A percentile compares a stretch with the other conserved stretches of the same genome.
Conservation (phyloP, 2,329 filamentous ascomycete genomes). For the Neonectria sp. region DNA sequence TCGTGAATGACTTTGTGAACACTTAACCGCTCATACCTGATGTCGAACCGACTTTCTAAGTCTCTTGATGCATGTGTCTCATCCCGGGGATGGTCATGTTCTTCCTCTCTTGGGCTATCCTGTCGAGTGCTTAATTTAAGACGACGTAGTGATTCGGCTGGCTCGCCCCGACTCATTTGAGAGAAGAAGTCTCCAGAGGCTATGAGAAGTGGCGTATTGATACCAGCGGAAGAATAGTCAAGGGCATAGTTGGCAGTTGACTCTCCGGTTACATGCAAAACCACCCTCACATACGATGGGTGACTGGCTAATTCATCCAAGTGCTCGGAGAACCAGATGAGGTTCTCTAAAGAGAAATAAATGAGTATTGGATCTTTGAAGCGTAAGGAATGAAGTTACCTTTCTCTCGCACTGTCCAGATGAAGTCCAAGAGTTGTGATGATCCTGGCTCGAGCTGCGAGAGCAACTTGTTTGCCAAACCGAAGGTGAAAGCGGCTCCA, state of each 20-base stretch:
- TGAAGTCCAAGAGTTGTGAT: constrained; percentile 22
- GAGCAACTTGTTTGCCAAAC: constrained; percentile 28
- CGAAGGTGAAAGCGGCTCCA: constrained; percentile 46
- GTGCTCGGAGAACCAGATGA: constrained; percentile 13
- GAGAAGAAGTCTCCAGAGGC: constrained; percentile 10
- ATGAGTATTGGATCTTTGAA: neutral
- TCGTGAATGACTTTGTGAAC: constrained; percentile 3
- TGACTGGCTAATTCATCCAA: constrained; percentile 4
- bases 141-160: constrained; percentile 2
- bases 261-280: constrained; percentile 17
- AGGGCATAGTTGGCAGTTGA: neutral
- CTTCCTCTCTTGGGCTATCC: neutral
- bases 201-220: constrained; percentile 12
- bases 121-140: neutral
- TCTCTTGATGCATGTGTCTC: neutral
- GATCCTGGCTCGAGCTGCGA: constrained; percentile 3
- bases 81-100: neutral
- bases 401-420: constrained; percentile 33
- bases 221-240: neutral
- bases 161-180: constrained; percentile 4
- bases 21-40: neutral
- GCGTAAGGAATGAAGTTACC: neutral
- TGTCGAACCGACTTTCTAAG: constrained; percentile 4
- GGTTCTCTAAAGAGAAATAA: neutral
- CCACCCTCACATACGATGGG: constrained; percentile 7